These are phyloP conservation scores for Colletotrichum sp. DNA, from an alignment of 2,329 filamentous ascomycete species.

Conservation along the genomic window DNA sequence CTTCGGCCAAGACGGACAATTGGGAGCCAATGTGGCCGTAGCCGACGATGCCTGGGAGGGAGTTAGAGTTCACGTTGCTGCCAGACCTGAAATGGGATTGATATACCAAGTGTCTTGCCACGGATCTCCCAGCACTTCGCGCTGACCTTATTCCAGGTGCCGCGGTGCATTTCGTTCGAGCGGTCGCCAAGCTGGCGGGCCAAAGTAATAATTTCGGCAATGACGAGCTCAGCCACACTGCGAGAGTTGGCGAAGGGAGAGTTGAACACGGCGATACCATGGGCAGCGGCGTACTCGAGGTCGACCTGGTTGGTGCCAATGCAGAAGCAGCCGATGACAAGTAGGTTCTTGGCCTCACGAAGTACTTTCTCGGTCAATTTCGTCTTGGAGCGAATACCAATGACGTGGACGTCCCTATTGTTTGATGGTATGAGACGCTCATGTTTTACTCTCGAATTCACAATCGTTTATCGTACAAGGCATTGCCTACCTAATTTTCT, in stretches of 20 bases:
- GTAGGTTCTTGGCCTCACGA: conserved; percentile 87
- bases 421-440: conserved; percentile 19
- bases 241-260: conserved; percentile 98
- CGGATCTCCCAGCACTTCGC: conserved; percentile 97
- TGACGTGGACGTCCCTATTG: conserved; percentile 87
- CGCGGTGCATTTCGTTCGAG: conserved; percentile 91
- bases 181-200: conserved; percentile 93
- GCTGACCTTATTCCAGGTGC: conserved; percentile 98
- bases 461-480: not conserved
- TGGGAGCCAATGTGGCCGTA: conserved; percentile 98
- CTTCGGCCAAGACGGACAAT: conserved; percentile 91
- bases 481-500: conserved; percentile 84
- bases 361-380: conserved; percentile 88
- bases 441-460: not conserved
- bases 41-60: conserved; percentile 77
- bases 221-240: conserved; percentile 95
- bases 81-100: not conserved
- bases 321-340: conserved; percentile 98
- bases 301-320: conserved; percentile 98
- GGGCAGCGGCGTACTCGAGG: conserved; percentile 79
- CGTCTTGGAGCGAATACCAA: conserved; percentile 97
- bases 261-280: conserved; percentile 98
- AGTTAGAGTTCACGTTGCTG: not conserved
- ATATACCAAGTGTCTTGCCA: conserved; percentile 87
- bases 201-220: conserved; percentile 89